These are phyloP conservation scores for Spathaspora hagerdaliae DNA, from an alignment of 805 yeast species.

Conservation along the genomic window DNA sequence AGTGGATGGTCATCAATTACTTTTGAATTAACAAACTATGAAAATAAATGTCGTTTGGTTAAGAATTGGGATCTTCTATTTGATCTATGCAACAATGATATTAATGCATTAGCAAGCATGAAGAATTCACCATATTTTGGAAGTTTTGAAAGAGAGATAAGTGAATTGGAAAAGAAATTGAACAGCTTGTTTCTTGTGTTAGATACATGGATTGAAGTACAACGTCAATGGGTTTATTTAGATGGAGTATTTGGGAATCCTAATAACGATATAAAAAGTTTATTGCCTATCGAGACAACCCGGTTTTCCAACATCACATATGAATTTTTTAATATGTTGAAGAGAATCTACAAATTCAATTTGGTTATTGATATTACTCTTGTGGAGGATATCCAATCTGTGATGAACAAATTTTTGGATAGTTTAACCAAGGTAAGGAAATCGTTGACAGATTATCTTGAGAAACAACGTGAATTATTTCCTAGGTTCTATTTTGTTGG, in stretches of 20 bases:
- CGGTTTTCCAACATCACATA: slow-evolving; percentile 60
- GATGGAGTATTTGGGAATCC: slow-evolving; percentile 66
- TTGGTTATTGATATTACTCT: slow-evolving; percentile 52
- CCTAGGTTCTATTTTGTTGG: slow-evolving; percentile 87
- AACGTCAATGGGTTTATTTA: slow-evolving; percentile 83
- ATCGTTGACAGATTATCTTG: slow-evolving; percentile 74
- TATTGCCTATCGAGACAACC: slow-evolving; percentile 66
- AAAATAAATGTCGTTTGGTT: slow-evolving; percentile 51
- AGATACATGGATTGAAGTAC: slow-evolving; percentile 78
- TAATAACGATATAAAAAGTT: slow-evolving; percentile 51
- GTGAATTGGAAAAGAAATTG: slow-evolving; percentile 54
- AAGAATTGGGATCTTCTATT: slow-evolving; percentile 65
- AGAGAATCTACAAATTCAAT: slow-evolving; percentile 44
- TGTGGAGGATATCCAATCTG: slow-evolving; percentile 44
- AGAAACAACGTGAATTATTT: slow-evolving; percentile 69
- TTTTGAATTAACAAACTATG: slow-evolving; percentile 53
- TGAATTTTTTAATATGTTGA: slow-evolving; percentile 54
- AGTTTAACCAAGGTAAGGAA: slow-evolving; percentile 56
- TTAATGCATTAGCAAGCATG: slow-evolving; percentile 65
- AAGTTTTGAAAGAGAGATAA: slow-evolving; percentile 56
- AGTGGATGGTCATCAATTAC: slow-evolving; percentile 51
- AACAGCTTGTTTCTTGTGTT: slow-evolving; percentile 47
- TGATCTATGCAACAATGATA: slow-evolving; percentile 54
- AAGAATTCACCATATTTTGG: slow-evolving; percentile 59
- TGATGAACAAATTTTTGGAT: slow-evolving; percentile 50